These are phyloP conservation scores for Phytophthora vignae DNA, from an alignment of 352 stramenopile species.

Conservation along the genomic window DNA sequence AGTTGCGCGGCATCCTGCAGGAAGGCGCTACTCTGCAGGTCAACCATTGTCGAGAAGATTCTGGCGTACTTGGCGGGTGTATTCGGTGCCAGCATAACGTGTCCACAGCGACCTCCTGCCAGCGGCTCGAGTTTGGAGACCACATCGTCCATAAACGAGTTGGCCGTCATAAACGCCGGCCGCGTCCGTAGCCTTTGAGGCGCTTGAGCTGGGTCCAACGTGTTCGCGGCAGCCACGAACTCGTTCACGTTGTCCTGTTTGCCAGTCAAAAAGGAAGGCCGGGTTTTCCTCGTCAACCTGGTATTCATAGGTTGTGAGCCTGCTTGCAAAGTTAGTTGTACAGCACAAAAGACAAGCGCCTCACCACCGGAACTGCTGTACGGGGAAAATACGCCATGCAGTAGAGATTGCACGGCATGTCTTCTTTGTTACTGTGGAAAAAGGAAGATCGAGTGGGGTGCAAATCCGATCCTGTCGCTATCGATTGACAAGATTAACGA, in stretches of 20 bases:
- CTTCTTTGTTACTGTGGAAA: no score
- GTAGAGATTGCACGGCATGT: no score
- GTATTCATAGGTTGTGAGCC: no score
- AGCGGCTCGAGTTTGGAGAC: neutral
- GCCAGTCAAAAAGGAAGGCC: neutral
- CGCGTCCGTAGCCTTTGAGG: neutral
- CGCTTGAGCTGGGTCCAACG: neutral
- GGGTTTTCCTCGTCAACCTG: neutral
- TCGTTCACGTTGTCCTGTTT: neutral
- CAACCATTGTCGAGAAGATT: neutral
- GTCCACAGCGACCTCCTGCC: neutral
- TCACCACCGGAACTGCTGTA: no score
- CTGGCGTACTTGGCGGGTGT: neutral
- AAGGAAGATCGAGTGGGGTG: no score
- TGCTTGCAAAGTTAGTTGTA: no score
- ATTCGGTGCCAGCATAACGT: neutral
- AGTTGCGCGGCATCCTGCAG: neutral
- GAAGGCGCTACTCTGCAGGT: neutral
- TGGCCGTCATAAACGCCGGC: neutral
- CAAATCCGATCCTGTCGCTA: no score
- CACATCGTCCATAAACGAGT: neutral
- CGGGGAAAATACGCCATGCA: no score
- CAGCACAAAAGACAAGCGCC: no score
- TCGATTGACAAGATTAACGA: no score
- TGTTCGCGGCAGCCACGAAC: neutral